Evolutionary conservation across 2,329 filamentous ascomycete species (phyloP).

Genomic region (Fusarium pseudoanthophilum): DNA sequence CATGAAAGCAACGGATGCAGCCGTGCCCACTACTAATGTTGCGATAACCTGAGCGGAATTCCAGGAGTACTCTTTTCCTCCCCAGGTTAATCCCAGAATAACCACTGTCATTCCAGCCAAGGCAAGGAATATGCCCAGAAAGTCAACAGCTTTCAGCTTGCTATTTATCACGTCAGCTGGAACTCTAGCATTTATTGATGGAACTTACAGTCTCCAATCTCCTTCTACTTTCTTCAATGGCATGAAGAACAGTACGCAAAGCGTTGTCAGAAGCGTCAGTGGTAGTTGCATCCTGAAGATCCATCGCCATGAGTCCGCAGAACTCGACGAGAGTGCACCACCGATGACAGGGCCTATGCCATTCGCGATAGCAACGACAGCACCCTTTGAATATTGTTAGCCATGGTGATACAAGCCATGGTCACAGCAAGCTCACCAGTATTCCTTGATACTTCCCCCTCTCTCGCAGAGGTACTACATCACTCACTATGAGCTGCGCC

Average conservation of each 20-base stretch:
- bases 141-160: slow-evolving; percentile 64
- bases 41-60: slow-evolving; percentile 63
- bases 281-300: slow-evolving; percentile 66
- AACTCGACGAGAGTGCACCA: slow-evolving; percentile 59
- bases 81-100: slow-evolving; percentile 66
- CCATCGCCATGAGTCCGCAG: slow-evolving; percentile 61
- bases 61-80: slow-evolving; percentile 69
- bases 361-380: slow-evolving; percentile 64
- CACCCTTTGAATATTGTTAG: slow-evolving; percentile 46
- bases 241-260: slow-evolving; percentile 65
- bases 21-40: slow-evolving; percentile 62
- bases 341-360: slow-evolving; percentile 66
- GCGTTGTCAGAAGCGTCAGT: slow-evolving; percentile 58
- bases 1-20: slow-evolving; percentile 60
- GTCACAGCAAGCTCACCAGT: slow-evolving; percentile 46
- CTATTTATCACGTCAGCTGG: slow-evolving; percentile 29
- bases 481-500: slow-evolving; percentile 75
- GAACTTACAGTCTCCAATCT: slow-evolving; percentile 57
- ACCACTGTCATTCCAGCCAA: slow-evolving; percentile 59
- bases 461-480: slow-evolving; percentile 75
- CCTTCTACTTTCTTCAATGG: slow-evolving; percentile 64
- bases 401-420: accelerated
- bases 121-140: slow-evolving; percentile 58
- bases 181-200: too few relatives aligned
- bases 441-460: slow-evolving; percentile 78